Evolutionary conservation across 2,329 filamentous ascomycete species (phyloP).

Genomic region (Colletotrichum chlorophyti): DNA sequence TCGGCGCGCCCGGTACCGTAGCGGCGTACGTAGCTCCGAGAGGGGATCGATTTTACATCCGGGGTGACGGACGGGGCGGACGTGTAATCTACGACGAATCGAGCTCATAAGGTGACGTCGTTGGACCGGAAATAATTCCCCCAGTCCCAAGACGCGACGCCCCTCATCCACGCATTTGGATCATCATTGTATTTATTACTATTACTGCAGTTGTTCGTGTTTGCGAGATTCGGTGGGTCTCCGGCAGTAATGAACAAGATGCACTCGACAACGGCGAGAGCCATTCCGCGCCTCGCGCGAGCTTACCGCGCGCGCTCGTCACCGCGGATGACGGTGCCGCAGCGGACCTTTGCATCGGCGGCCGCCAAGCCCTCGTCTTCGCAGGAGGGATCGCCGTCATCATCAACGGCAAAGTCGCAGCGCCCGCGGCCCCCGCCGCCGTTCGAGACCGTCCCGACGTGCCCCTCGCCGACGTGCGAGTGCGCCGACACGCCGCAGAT

Average conservation of each 20-base stretch:
- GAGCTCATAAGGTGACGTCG: too few relatives aligned
- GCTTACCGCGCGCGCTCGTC: not conserved
- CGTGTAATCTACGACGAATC: too few relatives aligned
- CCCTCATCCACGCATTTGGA: too few relatives aligned
- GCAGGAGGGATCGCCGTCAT: not conserved
- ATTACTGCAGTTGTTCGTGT: too few relatives aligned
- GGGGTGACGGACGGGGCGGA: too few relatives aligned
- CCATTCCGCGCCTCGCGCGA: conserved; percentile 3
- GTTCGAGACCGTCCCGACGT: conserved; percentile 59
- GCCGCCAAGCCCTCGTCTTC: not conserved
- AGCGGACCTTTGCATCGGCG: not conserved
- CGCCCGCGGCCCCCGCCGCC: conserved; percentile 27
- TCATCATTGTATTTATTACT: too few relatives aligned
- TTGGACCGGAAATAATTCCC: too few relatives aligned
- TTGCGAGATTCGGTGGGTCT: too few relatives aligned
- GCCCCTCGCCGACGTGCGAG: conserved; percentile 77
- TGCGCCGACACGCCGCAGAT: conserved; percentile 73
- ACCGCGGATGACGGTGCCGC: not conserved
- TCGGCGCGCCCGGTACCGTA: conserved; percentile 1
- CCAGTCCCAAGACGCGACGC: too few relatives aligned
- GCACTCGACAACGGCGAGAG: not conserved
- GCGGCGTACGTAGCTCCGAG: conserved; percentile 17
- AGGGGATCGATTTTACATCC: not conserved
- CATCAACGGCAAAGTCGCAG: not conserved
- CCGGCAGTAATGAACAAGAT: not conserved